Conservation (phyloP, 805 yeast genomes). For the Ogataea dorogensis region DNA sequence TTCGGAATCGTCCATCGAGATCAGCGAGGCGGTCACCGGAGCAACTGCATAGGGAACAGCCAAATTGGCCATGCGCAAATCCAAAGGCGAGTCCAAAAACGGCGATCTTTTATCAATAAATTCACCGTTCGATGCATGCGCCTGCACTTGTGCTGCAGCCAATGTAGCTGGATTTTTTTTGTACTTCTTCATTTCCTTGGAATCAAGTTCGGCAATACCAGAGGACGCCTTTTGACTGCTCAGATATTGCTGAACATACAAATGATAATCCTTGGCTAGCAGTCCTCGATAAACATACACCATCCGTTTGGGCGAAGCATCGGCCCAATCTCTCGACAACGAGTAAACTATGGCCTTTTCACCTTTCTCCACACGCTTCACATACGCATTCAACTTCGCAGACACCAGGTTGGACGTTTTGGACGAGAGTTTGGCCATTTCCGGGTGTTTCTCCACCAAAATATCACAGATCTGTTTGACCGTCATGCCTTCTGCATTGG, state of each 20-base stretch:
- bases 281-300: conserved; percentile 82
- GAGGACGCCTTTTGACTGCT: conserved; percentile 43
- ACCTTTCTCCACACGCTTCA: conserved; percentile 81
- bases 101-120: conserved; percentile 25
- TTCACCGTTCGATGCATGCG: conserved; percentile 15
- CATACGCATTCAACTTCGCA: conserved; percentile 82
- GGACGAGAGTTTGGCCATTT: conserved; percentile 76
- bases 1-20: conserved; percentile 10
- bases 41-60: conserved; percentile 73
- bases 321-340: conserved; percentile 85
- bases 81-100: conserved; percentile 32
- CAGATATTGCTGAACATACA: conserved; percentile 66
- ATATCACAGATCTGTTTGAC: conserved; percentile 84
- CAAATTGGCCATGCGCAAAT: conserved; percentile 33
- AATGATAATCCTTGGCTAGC: conserved; percentile 69
- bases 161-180: conserved; percentile 18
- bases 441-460: conserved; percentile 71
- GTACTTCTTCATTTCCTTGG: conserved; percentile 18
- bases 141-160: conserved; percentile 18
- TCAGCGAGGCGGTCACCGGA: conserved; percentile 67
- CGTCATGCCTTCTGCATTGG: conserved; percentile 78
- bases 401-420: conserved; percentile 78
- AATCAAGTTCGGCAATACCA: conserved; percentile 15
- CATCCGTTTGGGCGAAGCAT: conserved; percentile 86
- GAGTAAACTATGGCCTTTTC: conserved; percentile 72